These are phyloP conservation scores for Melampsora americana DNA, from an alignment of 1,284 basidiomycete species.

Conservation along the genomic window DNA sequence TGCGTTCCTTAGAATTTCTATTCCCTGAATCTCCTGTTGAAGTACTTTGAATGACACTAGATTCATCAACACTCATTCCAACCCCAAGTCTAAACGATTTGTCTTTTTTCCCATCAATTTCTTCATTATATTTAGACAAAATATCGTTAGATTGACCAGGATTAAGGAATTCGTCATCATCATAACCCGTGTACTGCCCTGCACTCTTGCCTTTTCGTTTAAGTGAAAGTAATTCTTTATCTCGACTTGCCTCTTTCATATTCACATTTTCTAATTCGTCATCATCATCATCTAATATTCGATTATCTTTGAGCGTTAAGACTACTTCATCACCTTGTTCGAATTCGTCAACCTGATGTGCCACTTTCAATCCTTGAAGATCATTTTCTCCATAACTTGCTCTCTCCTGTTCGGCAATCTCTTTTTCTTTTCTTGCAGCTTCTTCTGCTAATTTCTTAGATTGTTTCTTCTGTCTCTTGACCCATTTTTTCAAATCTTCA, in stretches of 20 bases:
- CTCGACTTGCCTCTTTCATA: conserved; percentile 60
- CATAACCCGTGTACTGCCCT: conserved; percentile 85
- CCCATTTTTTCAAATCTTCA: conserved; percentile 73
- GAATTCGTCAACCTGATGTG: conserved; percentile 85
- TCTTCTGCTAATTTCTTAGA: no score
- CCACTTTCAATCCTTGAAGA: conserved; percentile 87
- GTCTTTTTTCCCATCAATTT: conserved; percentile 64
- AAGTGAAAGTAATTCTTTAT: conserved; percentile 72
- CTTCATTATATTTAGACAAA: conserved; percentile 90
- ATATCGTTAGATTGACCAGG: conserved; percentile 72
- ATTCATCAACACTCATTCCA: conserved; percentile 47
- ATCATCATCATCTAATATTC: conserved; percentile 79
- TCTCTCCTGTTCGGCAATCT: conserved; percentile 71
- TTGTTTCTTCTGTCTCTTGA: conserved; percentile 79
- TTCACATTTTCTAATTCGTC: conserved; percentile 40
- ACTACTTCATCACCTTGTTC: conserved; percentile 76
- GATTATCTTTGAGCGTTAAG: conserved; percentile 91
- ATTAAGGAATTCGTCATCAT: conserved; percentile 80
- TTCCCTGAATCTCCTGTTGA: not conserved
- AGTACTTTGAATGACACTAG: not conserved
- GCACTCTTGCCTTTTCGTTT: conserved; percentile 72
- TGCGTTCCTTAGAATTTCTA: conserved; percentile 59
- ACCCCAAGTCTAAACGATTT: conserved; percentile 45
- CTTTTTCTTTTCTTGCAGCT: conserved; percentile 72
- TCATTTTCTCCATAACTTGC: conserved; percentile 61